phyloP scores from a whole-genome alignment of 2,329 filamentous ascomycete species.

The Venturia nashicola region DNA sequence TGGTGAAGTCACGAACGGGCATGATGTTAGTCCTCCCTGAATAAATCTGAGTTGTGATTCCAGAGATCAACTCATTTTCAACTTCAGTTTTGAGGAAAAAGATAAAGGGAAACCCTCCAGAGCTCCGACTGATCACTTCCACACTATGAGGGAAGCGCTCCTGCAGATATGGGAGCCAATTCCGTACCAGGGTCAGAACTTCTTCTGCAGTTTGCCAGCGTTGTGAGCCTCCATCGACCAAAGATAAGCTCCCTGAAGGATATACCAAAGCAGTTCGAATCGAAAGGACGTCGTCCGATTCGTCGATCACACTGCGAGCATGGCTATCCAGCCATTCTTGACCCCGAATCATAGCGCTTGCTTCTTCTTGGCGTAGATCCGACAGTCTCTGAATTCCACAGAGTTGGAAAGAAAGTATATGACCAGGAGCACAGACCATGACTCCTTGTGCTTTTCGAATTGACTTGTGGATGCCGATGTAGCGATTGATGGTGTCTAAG shows the following conservation, averaged over 20 bases:
- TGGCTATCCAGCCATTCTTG: conserved; percentile 34
- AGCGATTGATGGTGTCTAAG: conserved; percentile 16
- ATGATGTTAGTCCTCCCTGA: conserved; percentile 11
- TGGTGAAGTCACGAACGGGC: conserved; percentile 8
- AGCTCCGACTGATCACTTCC: conserved; percentile 27
- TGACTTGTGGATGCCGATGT: conserved; percentile 26
- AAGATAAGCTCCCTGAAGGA: conserved; percentile 20
- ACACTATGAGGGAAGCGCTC: conserved; percentile 29
- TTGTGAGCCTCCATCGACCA: conserved; percentile 19
- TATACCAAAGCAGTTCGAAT: conserved; percentile 25
- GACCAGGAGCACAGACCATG: conserved; percentile 46
- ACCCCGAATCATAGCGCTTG: conserved; percentile 32
- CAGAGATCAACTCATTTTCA: conserved; percentile 11
- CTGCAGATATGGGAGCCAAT: conserved; percentile 20
- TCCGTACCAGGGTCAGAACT: conserved; percentile 16
- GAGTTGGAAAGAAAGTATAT: conserved; percentile 48
- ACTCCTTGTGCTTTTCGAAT: conserved; percentile 34
- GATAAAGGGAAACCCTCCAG: conserved; percentile 36
- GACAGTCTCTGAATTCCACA: conserved; percentile 43
- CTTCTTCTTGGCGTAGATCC: conserved; percentile 28
- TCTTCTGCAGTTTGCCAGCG: conserved; percentile 21
- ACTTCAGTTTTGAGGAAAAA: conserved; percentile 34
- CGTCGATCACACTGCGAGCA: conserved; percentile 49
- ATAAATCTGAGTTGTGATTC: conserved; percentile 16
- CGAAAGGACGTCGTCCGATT: conserved; percentile 31